These are phyloP conservation scores for Cyclotella cryptica DNA, from an alignment of 108 stramenopile species.

Conservation along the genomic window DNA sequence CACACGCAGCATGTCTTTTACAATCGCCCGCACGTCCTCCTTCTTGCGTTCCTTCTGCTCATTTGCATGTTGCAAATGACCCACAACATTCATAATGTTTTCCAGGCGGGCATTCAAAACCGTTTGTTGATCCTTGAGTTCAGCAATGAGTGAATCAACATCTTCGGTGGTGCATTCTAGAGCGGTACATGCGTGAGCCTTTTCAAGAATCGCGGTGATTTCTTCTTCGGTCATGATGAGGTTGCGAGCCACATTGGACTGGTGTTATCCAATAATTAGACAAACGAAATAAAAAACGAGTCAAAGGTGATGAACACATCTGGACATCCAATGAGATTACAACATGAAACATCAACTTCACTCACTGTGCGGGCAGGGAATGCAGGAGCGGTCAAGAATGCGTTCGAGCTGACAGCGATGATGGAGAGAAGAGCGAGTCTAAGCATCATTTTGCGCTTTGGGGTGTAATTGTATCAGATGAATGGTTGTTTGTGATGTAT, in stretches of 20 bases:
- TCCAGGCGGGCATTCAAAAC: conserved; percentile 62
- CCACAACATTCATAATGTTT: conserved; percentile 68
- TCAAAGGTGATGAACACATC: too few relatives aligned
- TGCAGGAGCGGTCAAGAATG: background rate
- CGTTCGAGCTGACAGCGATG: background rate
- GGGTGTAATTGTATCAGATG: too few relatives aligned
- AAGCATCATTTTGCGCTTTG: background rate
- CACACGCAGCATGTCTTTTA: conserved; percentile 78
- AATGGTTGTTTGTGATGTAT: too few relatives aligned
- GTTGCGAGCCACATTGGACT: conserved; percentile 33
- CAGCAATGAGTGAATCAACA: conserved; percentile 64
- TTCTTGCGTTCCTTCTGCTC: conserved; percentile 59
- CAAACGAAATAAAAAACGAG: background rate
- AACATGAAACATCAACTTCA: background rate
- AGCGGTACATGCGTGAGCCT: conserved; percentile 66
- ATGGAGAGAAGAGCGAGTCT: background rate
- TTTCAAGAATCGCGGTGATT: conserved; percentile 59
- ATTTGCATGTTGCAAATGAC: conserved; percentile 72
- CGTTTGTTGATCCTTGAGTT: conserved; percentile 77
- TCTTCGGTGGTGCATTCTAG: conserved; percentile 77
- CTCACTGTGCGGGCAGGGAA: background rate
- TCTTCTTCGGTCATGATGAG: conserved; percentile 71
- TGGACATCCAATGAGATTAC: too few relatives aligned
- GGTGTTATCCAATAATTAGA: background rate
- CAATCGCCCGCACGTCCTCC: conserved; percentile 76